Percentiles rank a stretch among this genome's conserved stretches.
Evolutionary conservation across 352 stramenopile species (phyloP).

Genomic region (Halophytophthora polymorphica): DNA sequence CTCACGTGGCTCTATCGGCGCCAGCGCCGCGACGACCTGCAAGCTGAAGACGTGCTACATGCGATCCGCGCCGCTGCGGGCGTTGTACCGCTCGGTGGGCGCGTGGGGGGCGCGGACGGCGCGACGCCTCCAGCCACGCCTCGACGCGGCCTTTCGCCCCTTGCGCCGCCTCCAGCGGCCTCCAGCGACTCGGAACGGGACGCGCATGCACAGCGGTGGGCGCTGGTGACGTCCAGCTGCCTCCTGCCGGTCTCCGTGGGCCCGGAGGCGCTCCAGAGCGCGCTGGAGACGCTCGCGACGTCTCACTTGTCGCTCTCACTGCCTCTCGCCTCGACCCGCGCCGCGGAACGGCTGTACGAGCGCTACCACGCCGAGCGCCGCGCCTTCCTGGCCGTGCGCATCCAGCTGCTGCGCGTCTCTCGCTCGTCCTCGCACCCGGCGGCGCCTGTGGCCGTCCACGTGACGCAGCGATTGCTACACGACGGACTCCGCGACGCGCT

Average conservation of each 20-base stretch:
- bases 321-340: conserved; percentile 1
- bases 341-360: conserved; percentile 21
- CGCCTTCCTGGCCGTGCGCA: conserved; percentile 49
- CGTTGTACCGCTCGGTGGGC: conserved; percentile 51
- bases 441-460: conserved; percentile 30
- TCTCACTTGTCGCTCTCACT: conserved; percentile 6
- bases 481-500: conserved; percentile 58
- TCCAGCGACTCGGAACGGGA: neutral
- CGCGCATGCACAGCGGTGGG: conserved; percentile 22
- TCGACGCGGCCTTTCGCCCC: conserved; percentile 9
- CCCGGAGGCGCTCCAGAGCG: conserved; percentile 20
- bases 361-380: conserved; percentile 41
- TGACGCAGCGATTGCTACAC: conserved; percentile 42
- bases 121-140: conserved; percentile 20
- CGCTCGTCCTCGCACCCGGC: conserved; percentile 33
- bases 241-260: conserved; percentile 28
- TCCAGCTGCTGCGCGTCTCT: conserved; percentile 49
- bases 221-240: conserved; percentile 23
- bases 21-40: conserved; percentile 23
- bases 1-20: conserved; percentile 37
- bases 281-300: conserved; percentile 19
- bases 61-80: conserved; percentile 45
- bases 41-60: conserved; percentile 25
- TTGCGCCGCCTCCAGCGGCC: conserved; percentile 4
- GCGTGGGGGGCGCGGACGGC: conserved; percentile 13